Evolutionary conservation across 2,329 filamentous ascomycete species (phyloP).

Genomic region (Paracoccidioides brasiliensis): DNA sequence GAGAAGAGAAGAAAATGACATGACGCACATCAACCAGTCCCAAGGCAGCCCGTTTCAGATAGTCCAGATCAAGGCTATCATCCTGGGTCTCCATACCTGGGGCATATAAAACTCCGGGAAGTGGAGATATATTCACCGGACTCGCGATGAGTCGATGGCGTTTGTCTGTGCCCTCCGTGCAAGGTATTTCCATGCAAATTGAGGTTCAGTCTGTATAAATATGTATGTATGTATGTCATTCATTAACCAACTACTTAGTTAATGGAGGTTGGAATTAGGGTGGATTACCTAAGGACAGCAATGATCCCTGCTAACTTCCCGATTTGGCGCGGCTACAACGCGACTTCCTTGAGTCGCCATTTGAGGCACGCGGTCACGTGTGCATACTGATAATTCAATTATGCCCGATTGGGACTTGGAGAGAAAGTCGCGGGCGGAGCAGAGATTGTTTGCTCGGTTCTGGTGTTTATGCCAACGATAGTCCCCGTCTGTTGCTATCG

Average conservation of each 20-base stretch:
- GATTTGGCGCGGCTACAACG: neutral
- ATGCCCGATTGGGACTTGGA: neutral
- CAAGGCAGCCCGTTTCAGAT: constrained; percentile 30
- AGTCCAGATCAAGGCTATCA: constrained; percentile 29
- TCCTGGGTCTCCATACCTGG: constrained; percentile 26
- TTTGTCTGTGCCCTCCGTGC: neutral
- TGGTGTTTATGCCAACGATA: no score
- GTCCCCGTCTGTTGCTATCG: no score
- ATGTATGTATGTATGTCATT: neutral
- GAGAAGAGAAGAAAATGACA: constrained; percentile 4
- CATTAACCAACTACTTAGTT: neutral
- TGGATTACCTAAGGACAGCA: no score
- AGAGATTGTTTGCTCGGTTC: no score
- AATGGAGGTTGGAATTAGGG: neutral
- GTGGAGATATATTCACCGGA: neutral
- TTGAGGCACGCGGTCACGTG: constrained; percentile 5
- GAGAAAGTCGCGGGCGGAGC: no score
- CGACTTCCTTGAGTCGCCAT: neutral
- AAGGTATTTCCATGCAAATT: neutral
- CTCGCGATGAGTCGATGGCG: neutral
- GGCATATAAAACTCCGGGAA: neutral
- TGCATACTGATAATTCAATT: neutral
- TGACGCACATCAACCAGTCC: constrained; percentile 24
- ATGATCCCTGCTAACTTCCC: no score
- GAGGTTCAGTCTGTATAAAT: neutral